Conservation (phyloP, 768 basidiomycete species). For the Termitomyces sp. region DNA sequence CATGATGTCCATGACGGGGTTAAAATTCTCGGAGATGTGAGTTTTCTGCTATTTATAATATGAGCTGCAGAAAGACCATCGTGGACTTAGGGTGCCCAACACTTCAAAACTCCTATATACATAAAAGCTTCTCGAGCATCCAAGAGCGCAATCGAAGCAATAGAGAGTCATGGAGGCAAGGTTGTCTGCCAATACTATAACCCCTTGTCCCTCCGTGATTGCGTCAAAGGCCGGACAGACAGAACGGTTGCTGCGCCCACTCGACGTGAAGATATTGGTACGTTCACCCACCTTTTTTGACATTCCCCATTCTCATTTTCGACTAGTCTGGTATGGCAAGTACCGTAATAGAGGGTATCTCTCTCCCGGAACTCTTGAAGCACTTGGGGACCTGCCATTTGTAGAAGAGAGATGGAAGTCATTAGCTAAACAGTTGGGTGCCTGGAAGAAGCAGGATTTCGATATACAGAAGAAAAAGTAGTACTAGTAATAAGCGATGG, state of each 20-base stretch:
- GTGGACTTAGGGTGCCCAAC: conserved; percentile 49
- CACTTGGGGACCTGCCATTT: conserved; percentile 46
- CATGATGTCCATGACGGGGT: conserved; percentile 88
- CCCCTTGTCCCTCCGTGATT: conserved; percentile 73
- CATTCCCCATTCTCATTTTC: not conserved
- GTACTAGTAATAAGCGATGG: conserved; percentile 2
- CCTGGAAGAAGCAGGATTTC: conserved; percentile 44
- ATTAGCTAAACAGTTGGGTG: conserved; percentile 55
- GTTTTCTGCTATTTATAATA: conserved; percentile 18
- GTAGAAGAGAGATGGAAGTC: conserved; percentile 67
- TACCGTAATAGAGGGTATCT: conserved; percentile 73
- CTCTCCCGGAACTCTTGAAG: conserved; percentile 49
- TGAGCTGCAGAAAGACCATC: not conserved
- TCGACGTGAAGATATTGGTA: conserved; percentile 81
- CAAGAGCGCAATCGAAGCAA: conserved; percentile 76
- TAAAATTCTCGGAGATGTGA: conserved; percentile 82
- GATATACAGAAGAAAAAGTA: conserved; percentile 36
- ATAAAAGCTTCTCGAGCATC: conserved; percentile 84
- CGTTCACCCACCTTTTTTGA: conserved; percentile 20
- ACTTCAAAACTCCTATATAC: conserved; percentile 67
- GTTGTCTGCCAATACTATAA: conserved; percentile 94
- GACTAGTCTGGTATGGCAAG: conserved; percentile 71
- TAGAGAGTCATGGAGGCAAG: conserved; percentile 77
- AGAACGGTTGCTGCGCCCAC: conserved; percentile 74
- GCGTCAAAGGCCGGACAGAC: conserved; percentile 66